Percentiles rank a stretch among this genome's conserved stretches.
phyloP scores from a whole-genome alignment of 208 protist species.

The Trypanosomatidae sp. region DNA sequence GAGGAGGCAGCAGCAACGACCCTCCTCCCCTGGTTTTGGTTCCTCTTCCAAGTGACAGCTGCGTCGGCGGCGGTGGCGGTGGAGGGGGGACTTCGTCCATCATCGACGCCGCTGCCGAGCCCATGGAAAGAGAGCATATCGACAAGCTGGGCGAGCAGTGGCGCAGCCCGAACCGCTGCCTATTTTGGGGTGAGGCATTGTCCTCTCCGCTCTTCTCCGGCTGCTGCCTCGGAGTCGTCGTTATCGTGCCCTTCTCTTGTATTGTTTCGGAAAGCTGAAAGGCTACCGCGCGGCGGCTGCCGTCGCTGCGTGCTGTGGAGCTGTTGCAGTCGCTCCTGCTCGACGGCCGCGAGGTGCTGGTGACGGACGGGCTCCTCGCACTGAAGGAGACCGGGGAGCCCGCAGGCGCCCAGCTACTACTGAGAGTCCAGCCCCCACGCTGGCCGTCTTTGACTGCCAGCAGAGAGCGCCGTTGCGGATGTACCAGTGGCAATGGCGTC shows the following conservation, averaged over 20 bases:
- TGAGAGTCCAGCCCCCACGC: constrained; percentile 10
- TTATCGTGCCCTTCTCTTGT: background rate
- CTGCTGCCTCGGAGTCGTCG: background rate
- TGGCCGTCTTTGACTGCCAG: background rate
- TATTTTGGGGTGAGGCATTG: background rate
- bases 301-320: background rate
- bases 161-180: background rate
- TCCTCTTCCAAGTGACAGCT: constrained; percentile 5
- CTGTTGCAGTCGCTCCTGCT: constrained; percentile 3
- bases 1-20: background rate
- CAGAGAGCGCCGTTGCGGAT: background rate
- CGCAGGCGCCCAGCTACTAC: constrained; percentile 3
- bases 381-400: constrained; percentile 1
- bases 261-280: background rate
- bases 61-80: constrained; percentile 10
- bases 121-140: constrained; percentile 9
- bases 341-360: constrained; percentile 1
- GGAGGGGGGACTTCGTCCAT: constrained; percentile 16
- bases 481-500: constrained; percentile 5
- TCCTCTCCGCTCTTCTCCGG: background rate
- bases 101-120: constrained; percentile 1
- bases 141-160: background rate
- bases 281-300: background rate
- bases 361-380: background rate
- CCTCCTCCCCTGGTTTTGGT: background rate